Base-by-base conservation (phyloP, 2,329 filamentous ascomycete genomes). In the Scopulariopsis brevicaulis region DNA sequence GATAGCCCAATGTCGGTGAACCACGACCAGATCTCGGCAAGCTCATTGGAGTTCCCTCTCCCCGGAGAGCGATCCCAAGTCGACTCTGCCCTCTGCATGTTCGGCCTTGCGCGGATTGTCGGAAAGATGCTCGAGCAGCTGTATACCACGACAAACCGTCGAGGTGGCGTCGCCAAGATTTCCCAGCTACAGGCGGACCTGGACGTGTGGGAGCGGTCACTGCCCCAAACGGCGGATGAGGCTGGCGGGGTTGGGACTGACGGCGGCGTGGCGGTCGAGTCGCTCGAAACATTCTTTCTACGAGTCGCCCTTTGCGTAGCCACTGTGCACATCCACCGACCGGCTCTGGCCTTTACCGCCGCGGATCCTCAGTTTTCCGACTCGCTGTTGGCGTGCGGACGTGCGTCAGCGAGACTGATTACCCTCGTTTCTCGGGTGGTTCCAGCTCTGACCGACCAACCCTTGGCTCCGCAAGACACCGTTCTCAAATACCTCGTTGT, bases 221-320 rank as follows among this genome's bases (percentile, higher is more conserved):
- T 43, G 37, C 37, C 37, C 12, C 37, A 14, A 43, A 4, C 12
- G 11, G 12, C 37, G 37, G 28, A 32, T 32, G 28, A 32, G 28
- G 8, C 4, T 32, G 37, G 37, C 12, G 37, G 4, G 3, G 11
- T 15, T 10, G 37, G 4, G 4, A 15, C 37, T 15, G 37, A n/a
- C 37, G 18, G 37, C 4, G 18, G 18, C 18, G 12, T n/a, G 37
- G 37, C 37, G 12, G 37, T 10, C 12, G 12, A 7, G 37, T 15
- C 37, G 37, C 37, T 43, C 37, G 37, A 43, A 1, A 74, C 70
- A 0, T 76, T 75, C 46, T 70, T 73, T 1, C 57, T 71, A 5
- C 65, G 68, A 24, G 68, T 70, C 0, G 67, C 72, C 11, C 58
- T 63, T 1, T 72, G 70, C 28, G 75, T 43, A 62, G 12, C 54